Base-by-base conservation (phyloP, 768 basidiomycete species). In the Kwoniella dendrophila region DNA sequence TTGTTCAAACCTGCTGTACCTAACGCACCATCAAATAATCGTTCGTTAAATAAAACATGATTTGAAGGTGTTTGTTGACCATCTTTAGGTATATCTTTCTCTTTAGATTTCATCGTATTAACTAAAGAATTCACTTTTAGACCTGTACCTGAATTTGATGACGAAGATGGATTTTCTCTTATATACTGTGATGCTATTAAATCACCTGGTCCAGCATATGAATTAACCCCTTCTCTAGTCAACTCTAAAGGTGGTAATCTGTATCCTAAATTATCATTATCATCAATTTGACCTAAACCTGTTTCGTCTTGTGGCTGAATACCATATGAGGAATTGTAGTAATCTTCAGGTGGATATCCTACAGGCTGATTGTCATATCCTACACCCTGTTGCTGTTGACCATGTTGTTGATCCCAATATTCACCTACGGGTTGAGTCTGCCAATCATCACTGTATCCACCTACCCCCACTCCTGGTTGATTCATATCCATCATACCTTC, bases 41-140 rank as follows among this genome's bases (percentile, higher is more conserved):
- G 53, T 40, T 76, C 74, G 43, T 70, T 68, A 61, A 76, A 76
- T n/a, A 66, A 36, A 27, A 76, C 72, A 56, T 76, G 74, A 27
- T 66, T 68, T 10, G 66, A 68, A 4, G 74, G 74, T 3, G 71
- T 71, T 34, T 71, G 69, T 53, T 70, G 71, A 10, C 62, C 64
- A 16, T 63, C 68, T 33, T 52, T 33, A n/a, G 55, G 45, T 65
- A 61, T 69, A 8, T 63, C 63, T 29, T 59, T 10, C 29, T 65
- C 38, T 53, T 64, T 26, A 12, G 63, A 44, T 40, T 66, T 62
- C 8, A 48, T 30, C 16, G 36, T 8, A 38, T 8, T 43, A n/a
- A n/a, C 51, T n/a, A 36, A 29, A 27, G 6, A 11, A 24, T 62
- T 16, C 24, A 14, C 48, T 6, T 8, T 43, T 20, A 14, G 41